Conservation (phyloP, 1,139 yeast genomes). For the Hansenula anomala region DNA sequence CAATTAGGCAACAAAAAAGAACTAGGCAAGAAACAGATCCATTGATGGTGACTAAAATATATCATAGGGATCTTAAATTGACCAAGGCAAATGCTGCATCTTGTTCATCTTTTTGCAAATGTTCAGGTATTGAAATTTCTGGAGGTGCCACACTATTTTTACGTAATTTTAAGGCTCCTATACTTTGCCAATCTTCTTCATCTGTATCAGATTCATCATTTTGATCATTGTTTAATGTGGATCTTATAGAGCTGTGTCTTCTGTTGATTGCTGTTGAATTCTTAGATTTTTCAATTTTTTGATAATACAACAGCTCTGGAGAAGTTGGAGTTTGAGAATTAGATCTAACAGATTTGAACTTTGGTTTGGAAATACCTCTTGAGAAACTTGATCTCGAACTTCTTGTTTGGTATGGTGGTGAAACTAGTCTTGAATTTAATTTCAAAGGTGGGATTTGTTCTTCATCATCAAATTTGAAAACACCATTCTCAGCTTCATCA, state of each 20-base stretch:
- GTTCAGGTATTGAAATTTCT: not conserved
- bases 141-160: slow-evolving; percentile 23
- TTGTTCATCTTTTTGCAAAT: slow-evolving; percentile 28
- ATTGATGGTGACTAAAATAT: too few relatives aligned
- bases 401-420: slow-evolving; percentile 17
- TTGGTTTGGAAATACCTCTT: slow-evolving; percentile 23
- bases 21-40: too few relatives aligned
- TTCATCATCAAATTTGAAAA: slow-evolving; percentile 44
- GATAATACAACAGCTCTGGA: slow-evolving; percentile 18
- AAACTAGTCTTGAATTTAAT: slow-evolving; percentile 18
- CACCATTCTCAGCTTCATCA: slow-evolving; percentile 30
- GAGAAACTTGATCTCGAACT: slow-evolving; percentile 13
- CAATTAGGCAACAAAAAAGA: too few relatives aligned
- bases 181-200: slow-evolving; percentile 92
- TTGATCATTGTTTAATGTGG: slow-evolving; percentile 12
- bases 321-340: slow-evolving; percentile 24
- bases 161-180: slow-evolving; percentile 68
- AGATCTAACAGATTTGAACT: slow-evolving; percentile 17
- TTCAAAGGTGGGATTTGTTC: slow-evolving; percentile 22
- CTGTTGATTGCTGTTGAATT: slow-evolving; percentile 11
- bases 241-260: slow-evolving; percentile 23
- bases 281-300: slow-evolving; percentile 6
- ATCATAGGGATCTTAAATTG: slow-evolving; percentile 41
- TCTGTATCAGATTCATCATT: slow-evolving; percentile 55
- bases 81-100: slow-evolving; percentile 62